Conservation (phyloP, 768 basidiomycete species). For the Tephrocybe sp. region DNA sequence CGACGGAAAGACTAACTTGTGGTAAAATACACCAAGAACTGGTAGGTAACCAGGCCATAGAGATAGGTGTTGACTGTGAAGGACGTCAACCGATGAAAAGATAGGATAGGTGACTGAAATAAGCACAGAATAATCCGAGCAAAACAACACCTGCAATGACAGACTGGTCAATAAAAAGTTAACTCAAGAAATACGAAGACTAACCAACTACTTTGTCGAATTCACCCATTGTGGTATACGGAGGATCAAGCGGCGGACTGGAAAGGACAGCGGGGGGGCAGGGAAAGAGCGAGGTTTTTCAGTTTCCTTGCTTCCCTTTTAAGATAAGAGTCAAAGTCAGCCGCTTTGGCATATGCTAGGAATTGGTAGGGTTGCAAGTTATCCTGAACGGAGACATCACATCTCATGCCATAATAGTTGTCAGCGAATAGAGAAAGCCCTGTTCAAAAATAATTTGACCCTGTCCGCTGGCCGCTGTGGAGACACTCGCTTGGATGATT, state of each 20-base stretch:
- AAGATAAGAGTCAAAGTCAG: neutral
- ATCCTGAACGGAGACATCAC: neutral
- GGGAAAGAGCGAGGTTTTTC: neutral
- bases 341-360: neutral
- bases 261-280: neutral
- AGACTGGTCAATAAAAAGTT: neutral
- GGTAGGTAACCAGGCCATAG: slow-evolving; percentile 36
- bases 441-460: neutral
- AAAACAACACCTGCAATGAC: slow-evolving; percentile 20
- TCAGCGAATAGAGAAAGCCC: neutral
- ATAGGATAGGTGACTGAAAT: neutral
- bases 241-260: neutral
- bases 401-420: neutral
- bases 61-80: slow-evolving; percentile 24
- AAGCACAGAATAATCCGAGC: slow-evolving; percentile 24
- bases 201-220: slow-evolving; percentile 28
- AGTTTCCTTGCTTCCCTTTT: slow-evolving; percentile 1
- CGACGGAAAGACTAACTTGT: slow-evolving; percentile 18
- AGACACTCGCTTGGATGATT: too few relatives aligned
- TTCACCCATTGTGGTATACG: slow-evolving; percentile 14
- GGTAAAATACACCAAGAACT: slow-evolving; percentile 31
- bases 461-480: neutral
- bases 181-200: neutral
- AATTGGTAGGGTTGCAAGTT: neutral
- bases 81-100: neutral